phyloP scores from a whole-genome alignment of 31 red algal genomes.

The Asparagopsis taxiformis region DNA sequence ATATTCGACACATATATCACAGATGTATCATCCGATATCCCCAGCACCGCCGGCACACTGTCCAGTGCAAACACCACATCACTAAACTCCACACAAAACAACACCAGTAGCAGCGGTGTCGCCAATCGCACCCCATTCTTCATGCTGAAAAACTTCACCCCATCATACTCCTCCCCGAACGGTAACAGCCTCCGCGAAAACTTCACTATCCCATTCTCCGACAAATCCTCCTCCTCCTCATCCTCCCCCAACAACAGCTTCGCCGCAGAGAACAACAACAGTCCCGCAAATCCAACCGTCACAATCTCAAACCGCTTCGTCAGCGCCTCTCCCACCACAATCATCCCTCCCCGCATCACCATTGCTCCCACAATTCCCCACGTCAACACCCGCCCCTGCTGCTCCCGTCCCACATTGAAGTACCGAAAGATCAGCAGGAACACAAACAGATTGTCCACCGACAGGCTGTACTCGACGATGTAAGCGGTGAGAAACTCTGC shows the following conservation, averaged over 20 bases:
- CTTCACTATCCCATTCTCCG: constrained; percentile 46
- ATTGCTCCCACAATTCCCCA: constrained; percentile 80
- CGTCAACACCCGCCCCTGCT: constrained; percentile 39
- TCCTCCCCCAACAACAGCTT: constrained; percentile 28
- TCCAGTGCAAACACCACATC: constrained; percentile 88
- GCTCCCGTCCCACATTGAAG: constrained; percentile 41
- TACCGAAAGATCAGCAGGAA: constrained; percentile 76
- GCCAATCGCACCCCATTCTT: constrained; percentile 9
- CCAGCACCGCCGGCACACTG: constrained; percentile 70
- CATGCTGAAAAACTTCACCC: constrained; percentile 27
- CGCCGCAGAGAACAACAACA: constrained; percentile 37
- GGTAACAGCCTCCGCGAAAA: constrained; percentile 19
- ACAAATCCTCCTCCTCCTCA: constrained; percentile 25
- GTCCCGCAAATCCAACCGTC: constrained; percentile 45
- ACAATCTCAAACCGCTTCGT: constrained; percentile 40
- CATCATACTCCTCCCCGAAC: constrained; percentile 27
- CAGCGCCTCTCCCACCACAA: constrained; percentile 61
- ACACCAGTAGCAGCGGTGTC: constrained; percentile 64
- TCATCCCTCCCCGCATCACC: constrained; percentile 42
- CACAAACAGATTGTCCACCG: constrained; percentile 83
- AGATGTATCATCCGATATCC: constrained; percentile 45
- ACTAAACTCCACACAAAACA: constrained; percentile 58
- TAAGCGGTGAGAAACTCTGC: constrained; percentile 72
- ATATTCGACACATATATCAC: constrained; percentile 75
- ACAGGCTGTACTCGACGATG: constrained; percentile 67